These are phyloP conservation scores for Debaryomycetaceae sp. DNA, from an alignment of 1,139 yeast genomes.

Conservation along the genomic window DNA sequence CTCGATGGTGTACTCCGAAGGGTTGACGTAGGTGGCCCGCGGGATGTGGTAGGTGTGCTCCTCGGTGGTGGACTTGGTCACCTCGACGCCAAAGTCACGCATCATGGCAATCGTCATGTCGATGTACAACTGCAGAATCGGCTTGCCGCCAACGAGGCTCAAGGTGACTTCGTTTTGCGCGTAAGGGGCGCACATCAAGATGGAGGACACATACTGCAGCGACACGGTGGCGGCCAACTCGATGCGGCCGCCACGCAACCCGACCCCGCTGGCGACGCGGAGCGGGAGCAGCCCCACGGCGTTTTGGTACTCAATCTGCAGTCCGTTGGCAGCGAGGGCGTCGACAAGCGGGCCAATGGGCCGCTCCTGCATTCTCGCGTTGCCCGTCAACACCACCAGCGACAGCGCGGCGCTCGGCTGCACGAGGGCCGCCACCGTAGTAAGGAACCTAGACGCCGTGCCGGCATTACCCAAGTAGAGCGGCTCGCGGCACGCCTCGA, in stretches of 20 bases:
- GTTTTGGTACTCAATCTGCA: constrained; percentile 66
- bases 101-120: constrained; percentile 98
- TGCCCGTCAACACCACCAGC: constrained; percentile 76
- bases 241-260: constrained; percentile 84
- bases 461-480: constrained; percentile 96
- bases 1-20: constrained; percentile 81
- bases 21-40: constrained; percentile 72
- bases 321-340: constrained; percentile 79
- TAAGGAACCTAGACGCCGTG: constrained; percentile 91
- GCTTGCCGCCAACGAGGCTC: constrained; percentile 90
- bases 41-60: constrained; percentile 89
- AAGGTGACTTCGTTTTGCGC: constrained; percentile 85
- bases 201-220: constrained; percentile 94
- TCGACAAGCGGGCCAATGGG: constrained; percentile 97
- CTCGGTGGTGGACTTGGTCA: constrained; percentile 66
- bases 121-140: constrained; percentile 90
- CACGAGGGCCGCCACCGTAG: constrained; percentile 86
- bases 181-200: constrained; percentile 97
- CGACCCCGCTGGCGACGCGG: constrained; percentile 62
- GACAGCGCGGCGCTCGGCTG: constrained; percentile 31
- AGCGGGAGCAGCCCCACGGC: constrained; percentile 83
- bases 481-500: constrained; percentile 51
- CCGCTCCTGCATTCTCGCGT: constrained; percentile 94
- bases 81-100: constrained; percentile 82
- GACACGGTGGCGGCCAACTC: constrained; percentile 95